Evolutionary conservation across 306 rosid genomes (phyloP).

Genomic region (Pterocarpus santalinus): DNA sequence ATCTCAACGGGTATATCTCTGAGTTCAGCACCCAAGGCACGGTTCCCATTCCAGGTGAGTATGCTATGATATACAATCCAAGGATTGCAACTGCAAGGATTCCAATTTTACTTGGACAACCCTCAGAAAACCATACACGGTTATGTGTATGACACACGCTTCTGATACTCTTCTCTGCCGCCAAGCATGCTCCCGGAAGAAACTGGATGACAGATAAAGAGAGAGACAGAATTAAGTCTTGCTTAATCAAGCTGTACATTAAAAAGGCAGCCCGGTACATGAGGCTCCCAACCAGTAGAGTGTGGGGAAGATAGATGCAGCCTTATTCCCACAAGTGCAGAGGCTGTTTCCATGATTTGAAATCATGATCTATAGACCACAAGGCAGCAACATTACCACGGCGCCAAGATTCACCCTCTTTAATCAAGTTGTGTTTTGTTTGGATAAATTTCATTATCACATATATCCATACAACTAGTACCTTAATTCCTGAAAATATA

Average conservation of each 20-base stretch:
- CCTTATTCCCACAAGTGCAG: too few relatives aligned
- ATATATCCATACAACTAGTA: not conserved
- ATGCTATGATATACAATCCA: constrained; percentile 70
- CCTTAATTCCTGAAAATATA: not conserved
- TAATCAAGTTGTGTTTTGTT: not conserved
- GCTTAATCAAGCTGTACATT: not conserved
- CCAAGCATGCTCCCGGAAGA: constrained; percentile 81
- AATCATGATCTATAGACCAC: too few relatives aligned
- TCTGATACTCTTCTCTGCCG: constrained; percentile 45
- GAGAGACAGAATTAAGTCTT: not conserved
- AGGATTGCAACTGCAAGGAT: constrained; percentile 70
- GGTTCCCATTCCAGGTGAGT: constrained; percentile 87
- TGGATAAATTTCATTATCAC: not conserved
- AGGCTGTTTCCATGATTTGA: too few relatives aligned
- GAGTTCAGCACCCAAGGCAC: constrained; percentile 89
- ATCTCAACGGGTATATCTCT: constrained; percentile 80
- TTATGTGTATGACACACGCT: constrained; percentile 47
- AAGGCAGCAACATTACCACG: too few relatives aligned
- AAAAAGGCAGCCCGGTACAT: too few relatives aligned
- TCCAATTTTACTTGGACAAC: constrained; percentile 82
- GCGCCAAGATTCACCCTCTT: too few relatives aligned
- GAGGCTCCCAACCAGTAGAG: too few relatives aligned
- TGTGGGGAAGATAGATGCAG: too few relatives aligned
- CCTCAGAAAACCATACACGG: constrained; percentile 73
- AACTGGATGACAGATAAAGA: constrained; percentile 50